Evolutionary conservation across 352 stramenopile genomes (phyloP).

Genomic region (Pythium coloratum): DNA sequence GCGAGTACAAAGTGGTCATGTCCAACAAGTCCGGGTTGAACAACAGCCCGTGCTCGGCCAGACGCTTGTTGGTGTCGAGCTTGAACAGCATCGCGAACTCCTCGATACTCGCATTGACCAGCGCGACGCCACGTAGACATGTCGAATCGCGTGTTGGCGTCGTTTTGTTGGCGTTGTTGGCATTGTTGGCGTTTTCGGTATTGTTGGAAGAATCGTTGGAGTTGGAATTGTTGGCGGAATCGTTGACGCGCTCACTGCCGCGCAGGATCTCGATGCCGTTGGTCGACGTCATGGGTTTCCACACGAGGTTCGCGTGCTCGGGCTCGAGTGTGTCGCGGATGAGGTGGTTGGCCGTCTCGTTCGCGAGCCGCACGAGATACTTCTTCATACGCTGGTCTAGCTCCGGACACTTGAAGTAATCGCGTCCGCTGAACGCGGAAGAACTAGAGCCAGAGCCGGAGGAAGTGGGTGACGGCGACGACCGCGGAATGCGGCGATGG

Average conservation of each 20-base stretch:
- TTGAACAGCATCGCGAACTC: conserved; percentile 86
- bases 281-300: conserved; percentile 46
- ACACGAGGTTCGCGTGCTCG: conserved; percentile 48
- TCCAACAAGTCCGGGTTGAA: conserved; percentile 81
- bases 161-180: background rate
- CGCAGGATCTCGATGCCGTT: conserved; percentile 62
- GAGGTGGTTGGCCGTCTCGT: conserved; percentile 81
- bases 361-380: conserved; percentile 72
- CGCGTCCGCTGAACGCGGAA: conserved; percentile 30
- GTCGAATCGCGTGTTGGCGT: conserved; percentile 41
- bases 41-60: conserved; percentile 66
- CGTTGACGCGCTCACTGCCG: conserved; percentile 36
- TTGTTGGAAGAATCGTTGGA: background rate
- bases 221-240: conserved; percentile 15
- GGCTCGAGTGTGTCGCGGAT: conserved; percentile 69
- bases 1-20: conserved; percentile 68
- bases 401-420: conserved; percentile 60
- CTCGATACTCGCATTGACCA: conserved; percentile 80
- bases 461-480: background rate
- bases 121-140: conserved; percentile 62
- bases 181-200: background rate
- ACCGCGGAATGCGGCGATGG: background rate
- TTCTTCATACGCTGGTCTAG: conserved; percentile 76
- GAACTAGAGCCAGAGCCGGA: conserved; percentile 3
- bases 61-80: conserved; percentile 60